Percentiles rank a stretch among this genome's conserved stretches.
Conservation (phyloP, 352 stramenopile genomes). For the Phytophthora multivora region DNA sequence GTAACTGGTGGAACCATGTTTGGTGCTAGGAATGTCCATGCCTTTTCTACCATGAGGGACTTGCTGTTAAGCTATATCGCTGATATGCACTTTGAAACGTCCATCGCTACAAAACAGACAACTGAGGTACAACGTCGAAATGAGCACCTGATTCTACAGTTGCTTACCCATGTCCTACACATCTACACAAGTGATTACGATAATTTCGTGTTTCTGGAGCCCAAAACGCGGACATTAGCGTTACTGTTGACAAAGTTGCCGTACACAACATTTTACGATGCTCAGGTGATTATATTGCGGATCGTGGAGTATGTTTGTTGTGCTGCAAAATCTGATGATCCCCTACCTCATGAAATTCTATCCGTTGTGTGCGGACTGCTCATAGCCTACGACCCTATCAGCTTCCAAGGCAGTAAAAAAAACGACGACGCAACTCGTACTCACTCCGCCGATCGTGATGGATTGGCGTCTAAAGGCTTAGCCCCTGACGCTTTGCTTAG, state of each 20-base stretch:
- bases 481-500: slow-evolving; percentile 6
- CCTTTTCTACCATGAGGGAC: slow-evolving; percentile 69
- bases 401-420: background rate
- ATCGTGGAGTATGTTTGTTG: slow-evolving; percentile 83
- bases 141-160: slow-evolving; percentile 61
- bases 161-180: slow-evolving; percentile 69
- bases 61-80: slow-evolving; percentile 61
- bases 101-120: background rate
- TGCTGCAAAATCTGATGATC: slow-evolving; percentile 45
- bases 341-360: slow-evolving; percentile 62
- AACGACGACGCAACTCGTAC: background rate
- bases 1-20: slow-evolving; percentile 48
- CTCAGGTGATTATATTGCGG: slow-evolving; percentile 69
- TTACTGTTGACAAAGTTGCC: slow-evolving; percentile 72
- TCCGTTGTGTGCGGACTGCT: slow-evolving; percentile 69
- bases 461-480: background rate
- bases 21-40: slow-evolving; percentile 63
- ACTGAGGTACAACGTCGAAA: slow-evolving; percentile 17
- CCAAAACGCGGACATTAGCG: slow-evolving; percentile 69
- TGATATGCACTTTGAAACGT: slow-evolving; percentile 19
- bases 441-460: background rate
- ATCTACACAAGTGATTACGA: slow-evolving; percentile 77
- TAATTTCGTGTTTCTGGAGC: slow-evolving; percentile 74
- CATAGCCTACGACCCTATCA: slow-evolving; percentile 42
- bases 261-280: slow-evolving; percentile 56